Evolutionary conservation across 768 basidiomycete genomes (phyloP).

Genomic region (Amyloporia xantha): DNA sequence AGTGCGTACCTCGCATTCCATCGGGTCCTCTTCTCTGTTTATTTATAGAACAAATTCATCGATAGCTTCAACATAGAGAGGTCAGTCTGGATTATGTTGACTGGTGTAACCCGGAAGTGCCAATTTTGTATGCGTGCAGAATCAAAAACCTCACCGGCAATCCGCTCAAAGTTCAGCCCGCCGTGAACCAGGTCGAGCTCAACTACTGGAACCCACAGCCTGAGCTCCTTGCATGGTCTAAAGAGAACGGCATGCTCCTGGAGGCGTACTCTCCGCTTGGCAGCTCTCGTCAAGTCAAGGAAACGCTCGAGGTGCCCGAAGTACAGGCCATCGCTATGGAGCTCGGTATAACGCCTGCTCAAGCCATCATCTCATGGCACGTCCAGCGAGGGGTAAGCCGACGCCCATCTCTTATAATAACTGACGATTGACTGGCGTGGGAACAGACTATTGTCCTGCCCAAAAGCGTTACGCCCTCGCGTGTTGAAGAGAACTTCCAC

Average conservation of each 20-base stretch:
- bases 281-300: conserved; percentile 48
- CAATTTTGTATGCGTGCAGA: conserved; percentile 19
- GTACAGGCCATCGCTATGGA: conserved; percentile 53
- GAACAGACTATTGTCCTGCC: conserved; percentile 62
- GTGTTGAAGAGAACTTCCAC: conserved; percentile 66
- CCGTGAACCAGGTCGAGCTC: conserved; percentile 77
- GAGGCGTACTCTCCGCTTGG: conserved; percentile 79
- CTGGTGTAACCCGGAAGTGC: neutral
- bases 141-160: conserved; percentile 59
- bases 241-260: conserved; percentile 54
- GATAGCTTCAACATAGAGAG: conserved; percentile 55
- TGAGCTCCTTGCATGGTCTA: conserved; percentile 65
- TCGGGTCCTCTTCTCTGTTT: neutral
- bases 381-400: conserved; percentile 61
- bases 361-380: conserved; percentile 72
- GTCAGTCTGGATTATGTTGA: conserved; percentile 7
- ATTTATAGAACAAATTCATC: neutral
- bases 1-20: conserved; percentile 37
- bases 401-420: neutral
- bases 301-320: conserved; percentile 54
- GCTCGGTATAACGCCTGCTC: conserved; percentile 67
- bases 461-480: conserved; percentile 67
- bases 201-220: conserved; percentile 78
- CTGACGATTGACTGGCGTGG: neutral
- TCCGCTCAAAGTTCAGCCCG: conserved; percentile 51